Evolutionary conservation across 768 basidiomycete genomes (phyloP).

Genomic region (Mrakia hoshinonis): DNA sequence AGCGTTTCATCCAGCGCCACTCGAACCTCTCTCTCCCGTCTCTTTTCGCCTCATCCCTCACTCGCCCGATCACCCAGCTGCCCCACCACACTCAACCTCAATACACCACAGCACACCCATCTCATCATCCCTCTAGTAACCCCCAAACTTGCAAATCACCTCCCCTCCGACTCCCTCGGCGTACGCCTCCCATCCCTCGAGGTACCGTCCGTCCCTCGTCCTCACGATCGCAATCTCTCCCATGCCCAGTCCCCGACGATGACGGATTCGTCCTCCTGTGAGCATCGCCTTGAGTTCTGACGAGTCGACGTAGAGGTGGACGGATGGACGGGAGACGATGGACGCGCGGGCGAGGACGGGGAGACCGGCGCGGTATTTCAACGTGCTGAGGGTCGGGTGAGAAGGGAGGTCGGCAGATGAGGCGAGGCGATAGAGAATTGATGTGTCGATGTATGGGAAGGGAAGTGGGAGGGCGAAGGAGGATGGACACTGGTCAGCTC

Average conservation of each 20-base stretch:
- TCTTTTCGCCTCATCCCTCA: too few species aligned
- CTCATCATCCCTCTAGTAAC: not conserved
- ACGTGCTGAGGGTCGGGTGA: constrained; percentile 56
- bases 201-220: constrained; percentile 54
- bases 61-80: too few species aligned
- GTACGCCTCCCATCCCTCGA: constrained; percentile 89
- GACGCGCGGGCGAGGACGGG: constrained; percentile 73
- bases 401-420: constrained; percentile 55
- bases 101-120: not conserved
- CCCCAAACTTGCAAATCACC: constrained; percentile 46
- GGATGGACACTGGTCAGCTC: too few species aligned
- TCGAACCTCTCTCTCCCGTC: too few species aligned
- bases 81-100: too few species aligned
- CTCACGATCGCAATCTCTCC: constrained; percentile 85
- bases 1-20: too few species aligned
- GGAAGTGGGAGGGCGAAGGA: not conserved
- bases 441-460: not conserved
- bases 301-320: constrained; percentile 63
- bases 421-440: constrained; percentile 48
- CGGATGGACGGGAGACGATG: constrained; percentile 74
- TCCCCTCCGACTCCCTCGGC: constrained; percentile 70
- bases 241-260: constrained; percentile 72
- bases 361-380: constrained; percentile 85
- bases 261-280: constrained; percentile 70
- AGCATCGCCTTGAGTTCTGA: constrained; percentile 69